Percentiles rank a stretch among this genome's conserved stretches.
phyloP scores from a whole-genome alignment of 2,329 filamentous ascomycete genomes.

The Ceratocystis harringtonii region DNA sequence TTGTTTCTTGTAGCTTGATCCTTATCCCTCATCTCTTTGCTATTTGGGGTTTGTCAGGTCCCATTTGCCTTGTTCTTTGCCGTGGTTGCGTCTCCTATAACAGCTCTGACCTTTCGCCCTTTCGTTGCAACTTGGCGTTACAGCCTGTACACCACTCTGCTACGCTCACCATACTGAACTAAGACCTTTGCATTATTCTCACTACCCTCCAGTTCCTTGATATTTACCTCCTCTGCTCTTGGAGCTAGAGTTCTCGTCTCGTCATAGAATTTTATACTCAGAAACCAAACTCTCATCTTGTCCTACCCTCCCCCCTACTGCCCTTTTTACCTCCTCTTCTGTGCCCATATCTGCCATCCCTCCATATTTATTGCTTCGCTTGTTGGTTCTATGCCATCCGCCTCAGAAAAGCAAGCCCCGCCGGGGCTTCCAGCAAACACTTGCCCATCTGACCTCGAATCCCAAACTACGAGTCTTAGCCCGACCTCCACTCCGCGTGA shows the following conservation, averaged over 20 bases:
- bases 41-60: no score
- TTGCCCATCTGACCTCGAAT: not conserved
- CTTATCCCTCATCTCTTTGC: not conserved
- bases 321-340: not conserved
- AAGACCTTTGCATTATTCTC: not conserved
- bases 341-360: not conserved
- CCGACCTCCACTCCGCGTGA: not conserved
- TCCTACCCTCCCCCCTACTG: not conserved
- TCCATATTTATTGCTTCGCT: no score
- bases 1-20: not conserved
- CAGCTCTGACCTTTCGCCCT: not conserved
- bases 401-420: not conserved
- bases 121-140: no score
- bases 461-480: not conserved
- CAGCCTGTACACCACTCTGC: not conserved
- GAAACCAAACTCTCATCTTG: not conserved
- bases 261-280: not conserved
- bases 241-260: not conserved
- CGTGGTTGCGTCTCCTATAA: not conserved
- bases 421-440: not conserved
- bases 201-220: not conserved
- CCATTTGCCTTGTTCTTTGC: not conserved
- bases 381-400: not conserved
- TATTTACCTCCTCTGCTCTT: not conserved
- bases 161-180: not conserved